A percentile compares a stretch with the other conserved stretches of the same genome.
Conservation (phyloP, 495 filamentous ascomycete genomes). For the Pseudevernia furfuracea region DNA sequence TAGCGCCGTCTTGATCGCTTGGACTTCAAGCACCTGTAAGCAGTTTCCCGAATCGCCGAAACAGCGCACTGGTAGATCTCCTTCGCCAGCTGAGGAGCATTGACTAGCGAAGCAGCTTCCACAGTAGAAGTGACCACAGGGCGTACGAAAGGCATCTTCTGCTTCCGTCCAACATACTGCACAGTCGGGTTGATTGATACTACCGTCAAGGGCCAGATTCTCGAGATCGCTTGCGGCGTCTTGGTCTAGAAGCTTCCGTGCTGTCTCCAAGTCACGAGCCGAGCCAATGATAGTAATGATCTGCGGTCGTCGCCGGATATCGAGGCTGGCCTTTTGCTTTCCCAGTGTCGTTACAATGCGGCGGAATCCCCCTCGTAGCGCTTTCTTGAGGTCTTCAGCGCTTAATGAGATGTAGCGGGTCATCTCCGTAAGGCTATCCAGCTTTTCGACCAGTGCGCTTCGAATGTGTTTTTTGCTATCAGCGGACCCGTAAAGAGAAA, state of each 20-base stretch:
- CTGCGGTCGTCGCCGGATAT: background rate
- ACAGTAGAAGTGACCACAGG: constrained; percentile 42
- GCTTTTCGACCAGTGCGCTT: constrained; percentile 8
- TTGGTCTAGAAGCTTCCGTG: background rate
- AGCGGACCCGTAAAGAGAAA: constrained; percentile 30
- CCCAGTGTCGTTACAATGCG: constrained; percentile 15
- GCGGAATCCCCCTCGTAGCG: constrained; percentile 15
- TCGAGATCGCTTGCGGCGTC: background rate
- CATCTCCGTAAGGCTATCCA: background rate
- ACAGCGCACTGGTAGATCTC: constrained; percentile 29
- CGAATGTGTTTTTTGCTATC: constrained; percentile 19
- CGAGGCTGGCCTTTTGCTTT: constrained; percentile 6
- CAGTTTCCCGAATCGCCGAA: constrained; percentile 29
- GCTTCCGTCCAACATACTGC: constrained; percentile 37
- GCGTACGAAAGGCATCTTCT: constrained; percentile 33
- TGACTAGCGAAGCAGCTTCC: constrained; percentile 36
- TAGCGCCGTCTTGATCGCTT: constrained; percentile 34
- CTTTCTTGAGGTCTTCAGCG: constrained; percentile 12
- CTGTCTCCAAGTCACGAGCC: background rate
- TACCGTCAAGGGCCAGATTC: background rate
- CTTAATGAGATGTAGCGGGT: constrained; percentile 8
- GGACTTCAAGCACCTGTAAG: constrained; percentile 25
- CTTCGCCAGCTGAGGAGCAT: constrained; percentile 27
- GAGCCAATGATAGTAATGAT: constrained; percentile 9
- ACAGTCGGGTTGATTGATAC: constrained; percentile 26